Conservation (phyloP, 164 flowering plant genomes). For the Tetrastigma voinierianum region DNA sequence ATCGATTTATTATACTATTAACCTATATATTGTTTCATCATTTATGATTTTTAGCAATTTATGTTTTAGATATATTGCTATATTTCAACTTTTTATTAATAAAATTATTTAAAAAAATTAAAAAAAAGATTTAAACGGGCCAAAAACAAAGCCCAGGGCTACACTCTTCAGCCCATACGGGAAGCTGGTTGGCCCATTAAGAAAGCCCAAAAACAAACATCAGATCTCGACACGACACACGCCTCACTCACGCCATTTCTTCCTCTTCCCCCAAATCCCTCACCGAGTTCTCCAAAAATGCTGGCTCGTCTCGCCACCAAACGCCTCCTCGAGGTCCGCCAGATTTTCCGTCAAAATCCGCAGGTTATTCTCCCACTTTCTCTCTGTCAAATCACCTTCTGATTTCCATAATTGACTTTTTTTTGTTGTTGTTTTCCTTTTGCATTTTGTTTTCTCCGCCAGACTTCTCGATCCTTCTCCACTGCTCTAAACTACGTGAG, state of each 20-base stretch:
- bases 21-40: too few relatives aligned
- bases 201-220: too few relatives aligned
- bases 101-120: too few relatives aligned
- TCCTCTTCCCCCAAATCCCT: background rate
- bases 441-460: slow-evolving; percentile 23
- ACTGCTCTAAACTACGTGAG: slow-evolving; percentile 97
- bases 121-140: too few relatives aligned
- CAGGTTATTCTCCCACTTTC: slow-evolving; percentile 42
- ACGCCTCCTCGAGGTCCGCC: slow-evolving; percentile 81
- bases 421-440: background rate
- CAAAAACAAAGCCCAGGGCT: too few relatives aligned
- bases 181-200: too few relatives aligned
- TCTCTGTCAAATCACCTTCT: slow-evolving; percentile 4
- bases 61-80: too few relatives aligned
- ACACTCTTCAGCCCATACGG: too few relatives aligned
- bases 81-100: too few relatives aligned
- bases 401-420: background rate
- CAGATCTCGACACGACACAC: too few relatives aligned
- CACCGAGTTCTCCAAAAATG: slow-evolving; percentile 32
- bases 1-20: too few relatives aligned
- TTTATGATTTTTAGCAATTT: too few relatives aligned
- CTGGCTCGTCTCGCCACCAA: slow-evolving; percentile 66
- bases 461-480: slow-evolving; percentile 77
- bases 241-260: background rate
- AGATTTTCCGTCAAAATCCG: slow-evolving; percentile 50